Evolutionary conservation across 345 rosid genomes (phyloP), one percentile per base, ranked within the genome.

Genomic region (Eucalyptus sideroxylon): DNA sequence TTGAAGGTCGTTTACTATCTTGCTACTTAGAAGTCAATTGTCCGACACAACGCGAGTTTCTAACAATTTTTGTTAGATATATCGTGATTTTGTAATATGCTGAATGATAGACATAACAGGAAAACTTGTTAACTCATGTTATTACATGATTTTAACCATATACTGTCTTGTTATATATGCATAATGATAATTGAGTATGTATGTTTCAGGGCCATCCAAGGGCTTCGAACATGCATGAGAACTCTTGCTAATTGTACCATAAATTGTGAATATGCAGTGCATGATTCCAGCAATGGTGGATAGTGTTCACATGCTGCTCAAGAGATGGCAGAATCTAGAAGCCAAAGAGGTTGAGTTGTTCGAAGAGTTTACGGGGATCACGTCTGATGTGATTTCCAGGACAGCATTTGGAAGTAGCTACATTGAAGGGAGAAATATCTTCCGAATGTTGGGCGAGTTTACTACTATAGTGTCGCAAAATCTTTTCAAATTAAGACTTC

Each of bases 401-500:
- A 93, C 94, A 67, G 93, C 95, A 15, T 94, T 94, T 60, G 95
- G 95, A 31, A 93, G 94, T 62, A 93, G 93, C 80, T 93, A 92
- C 62, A 17, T 87, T 59, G 93, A 94, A 90, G 95, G 94, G n/a
- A 65, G 93, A 87, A 59, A 88, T 9, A 94, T 92, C 16, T 93
- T 95, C 42, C 89, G 87, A 12, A 91, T 90, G 94, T 69, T 93
- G 49, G 60, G 31, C 51, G 87, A 50, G 90, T 40, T 94, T 53
- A 49, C 26, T 24, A 13, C 30, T n/a, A 86, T 93, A 37, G 14
- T 49, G 1, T 3, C 50, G 55, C 89, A 44, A 60, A 94, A 87
- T 86, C 6, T 4, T 16, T 72, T 69, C n/a, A 90, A 49, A 53
- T 21, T 89, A 31, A 88, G 89, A 88, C 13, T 92, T 90, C 93